Evolutionary conservation across 2,329 filamentous ascomycete genomes (phyloP).

Genomic region (Fusarium mangiferae): DNA sequence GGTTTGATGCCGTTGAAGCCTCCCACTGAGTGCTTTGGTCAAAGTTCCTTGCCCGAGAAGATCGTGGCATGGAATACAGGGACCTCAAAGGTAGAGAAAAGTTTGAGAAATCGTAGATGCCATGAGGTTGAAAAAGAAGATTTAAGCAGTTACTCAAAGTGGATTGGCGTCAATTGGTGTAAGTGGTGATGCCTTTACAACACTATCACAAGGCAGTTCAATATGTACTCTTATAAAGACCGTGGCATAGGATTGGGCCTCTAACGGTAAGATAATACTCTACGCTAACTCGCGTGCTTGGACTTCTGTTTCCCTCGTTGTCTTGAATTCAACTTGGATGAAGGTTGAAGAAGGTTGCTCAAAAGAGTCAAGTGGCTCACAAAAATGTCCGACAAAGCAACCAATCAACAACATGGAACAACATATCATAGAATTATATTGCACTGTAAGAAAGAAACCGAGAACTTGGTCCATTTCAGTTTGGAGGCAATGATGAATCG

Average conservation of each 20-base stretch:
- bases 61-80: conserved; percentile 8
- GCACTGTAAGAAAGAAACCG: not conserved
- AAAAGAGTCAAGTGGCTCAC: not conserved
- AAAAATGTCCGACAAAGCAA: conserved; percentile 3
- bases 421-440: not conserved
- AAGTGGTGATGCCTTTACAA: not conserved
- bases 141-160: not conserved
- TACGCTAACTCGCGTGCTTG: not conserved
- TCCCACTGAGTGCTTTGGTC: not conserved
- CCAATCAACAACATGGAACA: not conserved
- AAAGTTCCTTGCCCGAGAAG: not conserved
- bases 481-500: too few species aligned
- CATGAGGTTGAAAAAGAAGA: not conserved
- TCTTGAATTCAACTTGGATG: not conserved
- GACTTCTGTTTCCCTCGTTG: not conserved
- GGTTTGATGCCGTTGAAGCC: not conserved
- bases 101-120: not conserved
- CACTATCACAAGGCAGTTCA: not conserved
- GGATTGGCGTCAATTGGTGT: not conserved
- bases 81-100: not conserved
- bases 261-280: not conserved
- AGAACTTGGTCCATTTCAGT: not conserved
- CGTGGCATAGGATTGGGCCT: not conserved
- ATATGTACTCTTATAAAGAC: not conserved
- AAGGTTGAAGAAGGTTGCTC: not conserved